Percentiles rank a stretch among this genome's conserved stretches.
phyloP scores from a whole-genome alignment of 192 early-diverging fungal species.

The Linnemannia hyalina region DNA sequence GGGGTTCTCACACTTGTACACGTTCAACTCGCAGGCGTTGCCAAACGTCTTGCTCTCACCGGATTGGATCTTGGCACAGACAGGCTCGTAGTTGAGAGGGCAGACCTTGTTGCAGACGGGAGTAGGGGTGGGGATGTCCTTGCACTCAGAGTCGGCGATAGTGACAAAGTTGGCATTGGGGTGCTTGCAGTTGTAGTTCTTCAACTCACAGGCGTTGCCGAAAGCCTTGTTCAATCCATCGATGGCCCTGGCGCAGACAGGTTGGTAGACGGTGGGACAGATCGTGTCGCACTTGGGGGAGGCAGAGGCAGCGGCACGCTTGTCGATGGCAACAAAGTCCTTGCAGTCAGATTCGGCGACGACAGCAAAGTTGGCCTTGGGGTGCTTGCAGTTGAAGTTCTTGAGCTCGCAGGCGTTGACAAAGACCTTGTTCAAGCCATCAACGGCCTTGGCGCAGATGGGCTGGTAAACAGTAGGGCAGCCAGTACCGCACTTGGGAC shows the following conservation, averaged over 20 bases:
- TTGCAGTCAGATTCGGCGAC: not conserved
- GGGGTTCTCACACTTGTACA: constrained; percentile 2
- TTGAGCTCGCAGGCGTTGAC: not conserved
- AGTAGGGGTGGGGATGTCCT: not conserved
- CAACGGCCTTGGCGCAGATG: not conserved
- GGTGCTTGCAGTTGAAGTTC: constrained; percentile 8
- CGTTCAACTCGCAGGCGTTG: not conserved
- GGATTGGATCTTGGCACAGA: not conserved
- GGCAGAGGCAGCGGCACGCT: not conserved
- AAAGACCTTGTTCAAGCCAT: not conserved
- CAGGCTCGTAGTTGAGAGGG: not conserved
- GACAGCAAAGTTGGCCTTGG: not conserved
- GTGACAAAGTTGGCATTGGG: not conserved
- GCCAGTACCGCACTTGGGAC: not conserved
- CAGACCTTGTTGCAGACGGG: not conserved
- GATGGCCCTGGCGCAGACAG: not conserved
- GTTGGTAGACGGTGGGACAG: not conserved
- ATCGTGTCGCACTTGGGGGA: not conserved
- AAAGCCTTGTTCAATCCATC: too few species aligned
- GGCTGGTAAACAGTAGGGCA: not conserved
- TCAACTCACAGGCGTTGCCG: not conserved
- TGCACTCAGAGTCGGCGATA: not conserved
- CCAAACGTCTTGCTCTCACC: not conserved
- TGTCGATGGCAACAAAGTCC: not conserved
- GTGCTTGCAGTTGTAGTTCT: not conserved